phyloP scores from a whole-genome alignment of 2,329 filamentous ascomycete genomes.

The Neonectria ditissima region DNA sequence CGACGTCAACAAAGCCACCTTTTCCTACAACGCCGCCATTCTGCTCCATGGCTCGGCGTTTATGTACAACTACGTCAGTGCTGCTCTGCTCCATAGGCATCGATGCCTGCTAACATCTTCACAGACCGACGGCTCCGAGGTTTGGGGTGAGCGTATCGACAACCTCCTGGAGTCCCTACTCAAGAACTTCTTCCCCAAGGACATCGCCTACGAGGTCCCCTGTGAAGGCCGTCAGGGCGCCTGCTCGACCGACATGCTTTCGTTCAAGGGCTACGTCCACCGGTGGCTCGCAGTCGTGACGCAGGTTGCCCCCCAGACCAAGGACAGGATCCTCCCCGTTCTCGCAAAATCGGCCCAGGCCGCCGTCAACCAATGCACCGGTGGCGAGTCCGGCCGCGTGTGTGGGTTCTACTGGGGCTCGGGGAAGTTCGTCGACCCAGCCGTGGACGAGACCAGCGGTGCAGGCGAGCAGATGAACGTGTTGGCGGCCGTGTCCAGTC shows the following conservation, averaged over 20 bases:
- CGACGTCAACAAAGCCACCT: constrained; percentile 71
- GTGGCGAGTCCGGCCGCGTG: constrained; percentile 66
- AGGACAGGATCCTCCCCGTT: constrained; percentile 65
- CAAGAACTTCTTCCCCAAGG: constrained; percentile 66
- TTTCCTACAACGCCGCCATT: constrained; percentile 75
- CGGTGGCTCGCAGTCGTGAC: constrained; percentile 73
- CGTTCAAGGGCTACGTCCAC: constrained; percentile 78
- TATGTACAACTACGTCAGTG: constrained; percentile 73
- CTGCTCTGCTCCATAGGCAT: fast-evolving
- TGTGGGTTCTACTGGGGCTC: constrained; percentile 75
- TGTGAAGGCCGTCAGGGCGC: constrained; percentile 68
- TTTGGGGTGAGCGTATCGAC: constrained; percentile 68
- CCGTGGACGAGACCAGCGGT: constrained; percentile 65
- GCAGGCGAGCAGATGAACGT: constrained; percentile 71
- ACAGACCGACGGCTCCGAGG: constrained; percentile 62
- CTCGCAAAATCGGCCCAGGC: constrained; percentile 69
- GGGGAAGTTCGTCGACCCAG: constrained; percentile 57
- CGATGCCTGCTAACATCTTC: constrained; percentile 25
- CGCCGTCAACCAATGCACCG: constrained; percentile 72
- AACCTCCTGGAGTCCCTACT: constrained; percentile 65
- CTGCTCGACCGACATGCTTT: constrained; percentile 79
- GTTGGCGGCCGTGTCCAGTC: constrained; percentile 64
- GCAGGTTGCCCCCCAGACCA: constrained; percentile 71
- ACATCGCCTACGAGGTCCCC: constrained; percentile 72
- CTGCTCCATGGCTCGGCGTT: constrained; percentile 73